Evolutionary conservation across 306 rosid genomes (phyloP).

Genomic region (Vachellia pachyceras): DNA sequence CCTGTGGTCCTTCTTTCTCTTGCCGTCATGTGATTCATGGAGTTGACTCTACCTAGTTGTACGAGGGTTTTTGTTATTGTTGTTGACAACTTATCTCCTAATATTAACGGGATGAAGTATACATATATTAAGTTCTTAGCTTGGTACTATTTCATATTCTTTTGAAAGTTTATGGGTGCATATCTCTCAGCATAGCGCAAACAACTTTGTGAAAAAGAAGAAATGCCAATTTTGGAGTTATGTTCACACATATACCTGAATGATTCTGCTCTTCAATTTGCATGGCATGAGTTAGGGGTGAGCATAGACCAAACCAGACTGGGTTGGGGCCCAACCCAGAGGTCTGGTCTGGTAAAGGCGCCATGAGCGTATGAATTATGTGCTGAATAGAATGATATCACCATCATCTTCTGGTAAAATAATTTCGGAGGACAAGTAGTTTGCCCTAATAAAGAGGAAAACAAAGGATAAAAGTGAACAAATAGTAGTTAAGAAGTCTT

Average conservation of each 20-base stretch:
- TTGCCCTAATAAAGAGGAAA: background rate
- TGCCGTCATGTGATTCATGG: background rate
- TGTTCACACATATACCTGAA: constrained; percentile 22
- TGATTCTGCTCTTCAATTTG: constrained; percentile 14
- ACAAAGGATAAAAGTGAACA: background rate
- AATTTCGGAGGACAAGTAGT: background rate
- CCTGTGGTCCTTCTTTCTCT: constrained; percentile 27
- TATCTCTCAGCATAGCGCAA: background rate
- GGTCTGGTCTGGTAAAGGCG: too few species aligned
- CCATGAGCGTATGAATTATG: background rate
- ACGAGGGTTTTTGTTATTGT: too few species aligned
- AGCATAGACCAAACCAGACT: too few species aligned
- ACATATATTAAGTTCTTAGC: constrained; percentile 12
- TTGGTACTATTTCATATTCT: constrained; percentile 10
- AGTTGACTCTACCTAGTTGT: too few species aligned
- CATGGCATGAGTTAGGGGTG: background rate
- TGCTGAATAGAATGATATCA: constrained; percentile 15
- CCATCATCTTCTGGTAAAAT: background rate
- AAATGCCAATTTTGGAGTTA: constrained; percentile 28
- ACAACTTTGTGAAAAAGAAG: background rate
- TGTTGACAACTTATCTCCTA: constrained; percentile 33
- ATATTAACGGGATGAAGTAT: constrained; percentile 6
- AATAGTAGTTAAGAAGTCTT: background rate
- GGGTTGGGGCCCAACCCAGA: too few species aligned
- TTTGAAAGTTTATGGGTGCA: background rate